Base-by-base conservation (phyloP, 2,329 filamentous ascomycete species). In the Dothistroma pini region DNA sequence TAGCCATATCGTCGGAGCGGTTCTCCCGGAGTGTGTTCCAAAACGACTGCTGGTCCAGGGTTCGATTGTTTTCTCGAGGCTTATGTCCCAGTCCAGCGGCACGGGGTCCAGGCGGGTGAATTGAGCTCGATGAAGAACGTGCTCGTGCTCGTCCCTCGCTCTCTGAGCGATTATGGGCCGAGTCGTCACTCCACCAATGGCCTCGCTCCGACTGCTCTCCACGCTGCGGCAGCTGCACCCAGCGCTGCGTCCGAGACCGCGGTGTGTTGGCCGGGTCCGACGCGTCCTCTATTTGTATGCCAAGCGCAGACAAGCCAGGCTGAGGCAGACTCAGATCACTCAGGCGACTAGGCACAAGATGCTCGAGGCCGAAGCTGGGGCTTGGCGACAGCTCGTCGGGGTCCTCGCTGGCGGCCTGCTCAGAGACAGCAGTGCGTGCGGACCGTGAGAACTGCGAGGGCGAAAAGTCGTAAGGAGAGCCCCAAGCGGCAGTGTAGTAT, bases 101-200 rank as follows among this genome's bases (percentile, higher is more conserved):
- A 55, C 56, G 41, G 12, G 44, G 22, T 54, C 56, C 51, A 19
- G 41, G 54, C 29, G 54, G 57, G 60, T 55, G 44, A 54, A 21
- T 41, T 55, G 44, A 41, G 48, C 60, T 61, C 53, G 56, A 49
- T 66, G 57, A 54, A 61, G 56, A 58, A n/a, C 48, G 29, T 51
- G 59, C 49, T n/a, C 56, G 56, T 34, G 48, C 64, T 60, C 58
- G 67, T 44, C 62, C 71, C 50, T 72, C 68, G 16, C 58, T 64
- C 35, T 91, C 89, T 4, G 69, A 69, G 9, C 50, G 38, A 74
- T 88, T 91, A 70, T 84, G 85, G 72, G 85, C 84, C 25, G 84
- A 84, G 63, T 87, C 84, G 83, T 96, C 91, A 74, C 90, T 96
- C 67, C 92, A 82, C 91, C 91, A 96, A 75, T 91, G 88, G 63